Conservation (phyloP, 2,329 filamentous ascomycete genomes). For the Dryadomyces sulphureus region DNA sequence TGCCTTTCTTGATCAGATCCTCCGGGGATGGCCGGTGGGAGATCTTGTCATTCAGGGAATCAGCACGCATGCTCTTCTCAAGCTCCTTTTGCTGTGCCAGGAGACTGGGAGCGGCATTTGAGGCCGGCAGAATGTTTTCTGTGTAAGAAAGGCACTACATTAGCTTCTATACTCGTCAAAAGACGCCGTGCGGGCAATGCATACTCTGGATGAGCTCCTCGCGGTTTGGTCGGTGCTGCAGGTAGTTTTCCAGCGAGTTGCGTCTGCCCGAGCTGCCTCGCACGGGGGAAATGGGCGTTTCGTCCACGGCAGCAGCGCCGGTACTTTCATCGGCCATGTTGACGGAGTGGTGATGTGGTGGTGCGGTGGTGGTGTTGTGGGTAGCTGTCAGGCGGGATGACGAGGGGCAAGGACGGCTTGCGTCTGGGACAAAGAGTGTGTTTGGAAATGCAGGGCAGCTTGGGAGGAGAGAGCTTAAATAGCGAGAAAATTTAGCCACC, state of each 20-base stretch:
- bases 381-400: background rate
- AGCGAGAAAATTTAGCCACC: background rate
- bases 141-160: background rate
- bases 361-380: background rate
- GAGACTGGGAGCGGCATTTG: conserved; percentile 62
- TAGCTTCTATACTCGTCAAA: background rate
- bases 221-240: conserved; percentile 59
- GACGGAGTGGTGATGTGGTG: background rate
- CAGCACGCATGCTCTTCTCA: conserved; percentile 73
- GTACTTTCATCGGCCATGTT: conserved; percentile 20
- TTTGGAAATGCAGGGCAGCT: background rate
- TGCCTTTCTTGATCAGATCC: conserved; percentile 62
- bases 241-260: conserved; percentile 59
- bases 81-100: conserved; percentile 73
- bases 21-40: conserved; percentile 63
- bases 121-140: conserved; percentile 80
- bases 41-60: conserved; percentile 78
- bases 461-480: background rate
- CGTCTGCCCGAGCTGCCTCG: conserved; percentile 32
- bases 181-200: background rate
- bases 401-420: background rate
- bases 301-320: conserved; percentile 28
- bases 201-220: conserved; percentile 67
- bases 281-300: conserved; percentile 42
- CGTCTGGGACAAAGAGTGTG: background rate